Conservation (phyloP, 2,329 filamentous ascomycete species). For the Xylaria sp. region DNA sequence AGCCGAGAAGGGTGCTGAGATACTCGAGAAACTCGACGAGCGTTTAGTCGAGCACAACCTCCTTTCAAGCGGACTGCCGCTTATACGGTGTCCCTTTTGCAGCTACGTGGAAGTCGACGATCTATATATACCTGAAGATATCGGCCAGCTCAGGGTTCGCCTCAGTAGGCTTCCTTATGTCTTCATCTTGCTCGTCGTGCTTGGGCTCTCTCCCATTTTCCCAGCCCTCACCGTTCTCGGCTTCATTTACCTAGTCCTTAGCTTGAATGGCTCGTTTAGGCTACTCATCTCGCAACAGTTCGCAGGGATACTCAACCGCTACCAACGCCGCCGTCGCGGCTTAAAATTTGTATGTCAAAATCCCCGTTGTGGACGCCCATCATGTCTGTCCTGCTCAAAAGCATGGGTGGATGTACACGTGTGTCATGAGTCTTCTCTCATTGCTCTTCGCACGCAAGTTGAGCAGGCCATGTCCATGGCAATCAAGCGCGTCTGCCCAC, state of each 20-base stretch:
- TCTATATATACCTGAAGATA: slow-evolving; percentile 55
- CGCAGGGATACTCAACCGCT: slow-evolving; percentile 56
- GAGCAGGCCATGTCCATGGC: slow-evolving; percentile 91
- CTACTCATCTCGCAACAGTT: slow-evolving; percentile 44
- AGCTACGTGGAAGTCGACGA: slow-evolving; percentile 85
- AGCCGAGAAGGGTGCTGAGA: slow-evolving; percentile 64
- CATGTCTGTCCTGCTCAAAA: slow-evolving; percentile 78
- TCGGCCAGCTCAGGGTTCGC: slow-evolving; percentile 53
- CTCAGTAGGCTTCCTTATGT: slow-evolving; percentile 45
- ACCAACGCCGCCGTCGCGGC: slow-evolving; percentile 65
- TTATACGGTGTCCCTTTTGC: slow-evolving; percentile 87
- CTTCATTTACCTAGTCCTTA: slow-evolving; percentile 34
- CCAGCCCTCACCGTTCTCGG: slow-evolving; percentile 50
- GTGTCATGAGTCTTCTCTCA: slow-evolving; percentile 78
- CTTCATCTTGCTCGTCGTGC: slow-evolving; percentile 27
- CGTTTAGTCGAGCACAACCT: slow-evolving; percentile 73
- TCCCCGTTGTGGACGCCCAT: slow-evolving; percentile 60
- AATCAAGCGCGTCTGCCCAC: slow-evolving; percentile 89
- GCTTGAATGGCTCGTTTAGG: slow-evolving; percentile 39
- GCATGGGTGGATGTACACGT: slow-evolving; percentile 83
- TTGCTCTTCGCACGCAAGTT: slow-evolving; percentile 79
- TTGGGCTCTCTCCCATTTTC: slow-evolving; percentile 45
- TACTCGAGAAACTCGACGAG: slow-evolving; percentile 70
- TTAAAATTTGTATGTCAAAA: slow-evolving; percentile 73
- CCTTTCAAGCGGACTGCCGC: slow-evolving; percentile 63